A percentile compares a stretch with the other conserved stretches of the same genome.
phyloP scores from a whole-genome alignment of 257 asterid genomes.

The Datura wrightii region DNA sequence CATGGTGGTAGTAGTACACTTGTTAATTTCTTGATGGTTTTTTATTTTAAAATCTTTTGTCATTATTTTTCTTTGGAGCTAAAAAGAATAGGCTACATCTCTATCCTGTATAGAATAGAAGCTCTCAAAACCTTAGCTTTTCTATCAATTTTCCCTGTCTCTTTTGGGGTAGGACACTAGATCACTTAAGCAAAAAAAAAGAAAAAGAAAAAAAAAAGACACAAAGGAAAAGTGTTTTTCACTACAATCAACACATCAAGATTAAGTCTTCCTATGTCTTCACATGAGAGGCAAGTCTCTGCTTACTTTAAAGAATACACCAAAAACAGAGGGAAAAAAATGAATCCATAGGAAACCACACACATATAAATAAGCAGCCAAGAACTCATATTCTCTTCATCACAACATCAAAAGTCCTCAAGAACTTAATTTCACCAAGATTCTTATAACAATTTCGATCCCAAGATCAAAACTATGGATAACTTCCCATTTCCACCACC shows the following conservation, averaged over 20 bases:
- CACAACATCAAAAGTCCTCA: neutral
- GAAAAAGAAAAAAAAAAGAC: no score
- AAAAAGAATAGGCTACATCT: neutral
- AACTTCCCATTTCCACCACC: conserved; percentile 35
- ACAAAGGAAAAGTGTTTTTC: conserved; percentile 44
- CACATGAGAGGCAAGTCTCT: conserved; percentile 44
- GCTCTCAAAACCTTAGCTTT: neutral
- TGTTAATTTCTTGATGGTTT: neutral
- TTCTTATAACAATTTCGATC: neutral
- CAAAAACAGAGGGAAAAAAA: neutral
- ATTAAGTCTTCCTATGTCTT: conserved; percentile 42
- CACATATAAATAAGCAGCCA: conserved; percentile 27
- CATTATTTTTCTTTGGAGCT: neutral
- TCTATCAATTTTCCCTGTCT: neutral
- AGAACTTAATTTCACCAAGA: neutral
- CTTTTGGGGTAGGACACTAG: neutral
- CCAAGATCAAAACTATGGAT: conserved; percentile 1
- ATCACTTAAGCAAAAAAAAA: neutral
- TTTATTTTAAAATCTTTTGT: neutral
- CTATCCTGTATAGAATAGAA: conserved; percentile 4
- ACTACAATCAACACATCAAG: conserved; percentile 48
- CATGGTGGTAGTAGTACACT: neutral
- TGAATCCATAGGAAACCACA: neutral
- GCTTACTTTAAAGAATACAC: conserved; percentile 43
- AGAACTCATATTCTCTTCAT: neutral